These are phyloP conservation scores for Gossypioides kirkii DNA, from an alignment of 345 rosid species.

Conservation along the genomic window DNA sequence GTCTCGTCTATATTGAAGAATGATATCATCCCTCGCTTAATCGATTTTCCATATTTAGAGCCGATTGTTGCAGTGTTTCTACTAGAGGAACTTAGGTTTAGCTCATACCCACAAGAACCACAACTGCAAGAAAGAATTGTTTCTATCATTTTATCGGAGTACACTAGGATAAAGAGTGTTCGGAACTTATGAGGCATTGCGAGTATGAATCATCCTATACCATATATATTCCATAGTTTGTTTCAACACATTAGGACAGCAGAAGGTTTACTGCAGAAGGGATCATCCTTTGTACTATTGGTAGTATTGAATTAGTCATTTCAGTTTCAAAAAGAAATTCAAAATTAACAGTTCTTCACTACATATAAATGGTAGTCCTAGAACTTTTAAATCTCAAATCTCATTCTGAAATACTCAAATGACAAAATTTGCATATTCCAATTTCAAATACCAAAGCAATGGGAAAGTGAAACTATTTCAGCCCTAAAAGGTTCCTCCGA, in stretches of 20 bases:
- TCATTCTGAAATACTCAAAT: background rate
- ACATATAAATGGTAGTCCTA: too few species aligned
- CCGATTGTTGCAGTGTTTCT: conserved; percentile 80
- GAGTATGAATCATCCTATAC: background rate
- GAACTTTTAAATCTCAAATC: background rate
- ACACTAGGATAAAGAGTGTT: background rate
- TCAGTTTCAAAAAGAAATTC: background rate
- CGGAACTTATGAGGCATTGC: background rate
- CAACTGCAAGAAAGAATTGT: conserved; percentile 54
- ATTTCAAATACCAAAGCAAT: background rate
- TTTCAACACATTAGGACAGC: background rate
- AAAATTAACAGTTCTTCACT: background rate
- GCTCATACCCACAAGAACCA: conserved; percentile 87
- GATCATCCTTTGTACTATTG: background rate
- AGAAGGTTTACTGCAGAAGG: background rate
- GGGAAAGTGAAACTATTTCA: background rate
- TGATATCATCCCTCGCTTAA: conserved; percentile 85
- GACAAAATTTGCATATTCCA: background rate
- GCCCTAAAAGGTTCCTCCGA: background rate
- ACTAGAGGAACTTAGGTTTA: conserved; percentile 80
- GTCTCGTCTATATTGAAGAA: conserved; percentile 74
- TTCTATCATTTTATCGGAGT: conserved; percentile 5
- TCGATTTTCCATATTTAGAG: conserved; percentile 86
- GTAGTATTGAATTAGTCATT: background rate
- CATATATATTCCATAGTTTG: background rate